Conservation (phyloP, 306 rosid genomes). For the Cicer pinnatifidum region DNA sequence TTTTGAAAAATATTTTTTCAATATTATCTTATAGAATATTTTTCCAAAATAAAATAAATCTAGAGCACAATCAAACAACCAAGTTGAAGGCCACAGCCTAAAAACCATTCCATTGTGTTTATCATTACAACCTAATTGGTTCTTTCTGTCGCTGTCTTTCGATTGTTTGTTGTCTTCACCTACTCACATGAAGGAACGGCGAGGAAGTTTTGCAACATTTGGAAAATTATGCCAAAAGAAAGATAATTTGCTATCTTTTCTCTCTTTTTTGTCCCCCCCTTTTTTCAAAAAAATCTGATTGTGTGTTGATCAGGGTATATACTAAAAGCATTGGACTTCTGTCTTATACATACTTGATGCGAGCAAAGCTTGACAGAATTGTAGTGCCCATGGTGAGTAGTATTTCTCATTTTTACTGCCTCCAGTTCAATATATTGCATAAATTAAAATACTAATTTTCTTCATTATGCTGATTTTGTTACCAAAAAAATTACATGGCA, state of each 20-base stretch:
- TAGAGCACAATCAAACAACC: background rate
- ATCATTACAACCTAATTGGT: constrained; percentile 12
- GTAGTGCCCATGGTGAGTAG: constrained; percentile 87
- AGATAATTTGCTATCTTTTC: constrained; percentile 1
- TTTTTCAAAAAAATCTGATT: constrained; percentile 13
- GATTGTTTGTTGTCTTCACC: background rate
- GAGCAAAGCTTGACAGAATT: constrained; percentile 69
- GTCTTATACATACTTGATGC: constrained; percentile 77
- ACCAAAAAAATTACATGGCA: background rate
- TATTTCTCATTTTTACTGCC: constrained; percentile 37
- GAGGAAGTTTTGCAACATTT: background rate
- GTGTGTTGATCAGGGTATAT: constrained; percentile 56
- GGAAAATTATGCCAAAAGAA: constrained; percentile 11
- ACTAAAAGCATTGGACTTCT: constrained; percentile 91
- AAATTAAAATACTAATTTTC: constrained; percentile 15
- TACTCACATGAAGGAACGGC: background rate
- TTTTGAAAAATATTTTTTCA: background rate
- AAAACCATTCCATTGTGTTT: background rate
- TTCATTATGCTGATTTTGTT: constrained; percentile 22
- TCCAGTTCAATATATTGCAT: constrained; percentile 13
- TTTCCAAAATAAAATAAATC: background rate
- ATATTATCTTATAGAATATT: background rate
- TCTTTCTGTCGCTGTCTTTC: background rate
- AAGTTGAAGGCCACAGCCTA: background rate
- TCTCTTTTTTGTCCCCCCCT: background rate